Evolutionary conservation across 1,284 basidiomycete genomes (phyloP), one percentile per base, ranked within the genome.

Genomic region (Mycosarcoma maydis): DNA sequence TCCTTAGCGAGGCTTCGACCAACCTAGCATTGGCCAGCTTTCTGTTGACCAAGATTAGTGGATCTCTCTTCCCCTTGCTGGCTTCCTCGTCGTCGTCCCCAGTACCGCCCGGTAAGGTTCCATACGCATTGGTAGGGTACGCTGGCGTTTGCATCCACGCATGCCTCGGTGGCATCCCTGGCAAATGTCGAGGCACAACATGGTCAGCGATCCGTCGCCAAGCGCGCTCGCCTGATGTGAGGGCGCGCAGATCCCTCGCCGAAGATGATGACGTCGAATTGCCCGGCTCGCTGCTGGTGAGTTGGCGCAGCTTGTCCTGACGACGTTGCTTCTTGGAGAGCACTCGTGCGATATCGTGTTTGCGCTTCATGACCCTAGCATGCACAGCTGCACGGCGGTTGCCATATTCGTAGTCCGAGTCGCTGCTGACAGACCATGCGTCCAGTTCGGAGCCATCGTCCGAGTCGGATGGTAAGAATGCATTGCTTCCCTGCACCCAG

Each of bases 1-100:
- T 51, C 13, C 72, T 60, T 38, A 76, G 45, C 32, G 74, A 74
- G 1, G 68, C 46, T 27, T 76, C 74, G 22, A 76, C 74, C n/a
- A 76, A 46, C 27, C 74, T 65, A 2, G 74, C 72, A 32, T 76
- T 76, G 9, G 73, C 74, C 34, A 76, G 44, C 50, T 76, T 76
- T 10, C 74, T 53, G 39, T 76, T 74, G 19, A 76, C 68, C 19
- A 74, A 52, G 54, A 70, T 55, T n/a, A 74, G 38, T 29, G 67
- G 67, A 22, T 70, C 48, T 20, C 40, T 70, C 23, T 30, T 60
- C 9, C 8, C 40, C 20, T 37, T 47, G 16, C 44, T 53, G 26
- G 47, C 22, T 16, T 36, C 48, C 11, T 48, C 48, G 22, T 59
- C 47, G 3, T 44, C 39, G 13, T 52, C 57, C 1, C 46, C 61